phyloP scores from a whole-genome alignment of 768 basidiomycete genomes.

The Sporobolomyces roseus region DNA sequence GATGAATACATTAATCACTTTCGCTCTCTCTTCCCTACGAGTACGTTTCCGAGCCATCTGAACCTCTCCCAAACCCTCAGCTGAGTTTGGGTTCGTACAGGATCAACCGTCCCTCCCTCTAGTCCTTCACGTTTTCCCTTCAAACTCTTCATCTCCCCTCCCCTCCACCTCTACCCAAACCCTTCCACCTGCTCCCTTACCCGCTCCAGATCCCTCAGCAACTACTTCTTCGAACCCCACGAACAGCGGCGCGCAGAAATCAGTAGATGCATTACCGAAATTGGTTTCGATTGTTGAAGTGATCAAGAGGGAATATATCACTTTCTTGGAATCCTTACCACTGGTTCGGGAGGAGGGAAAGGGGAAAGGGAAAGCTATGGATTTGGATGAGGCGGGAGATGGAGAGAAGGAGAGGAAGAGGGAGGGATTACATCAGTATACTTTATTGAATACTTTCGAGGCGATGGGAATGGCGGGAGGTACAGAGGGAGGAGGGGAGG shows the following conservation, averaged over 20 bases:
- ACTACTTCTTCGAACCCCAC: background rate
- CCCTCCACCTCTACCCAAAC: too few species aligned
- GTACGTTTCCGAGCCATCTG: background rate
- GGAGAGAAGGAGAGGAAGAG: background rate
- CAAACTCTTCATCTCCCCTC: too few species aligned
- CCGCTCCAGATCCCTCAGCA: too few species aligned
- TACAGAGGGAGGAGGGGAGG: background rate
- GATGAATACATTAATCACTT: background rate
- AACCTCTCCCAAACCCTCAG: too few species aligned
- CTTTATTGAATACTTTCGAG: too few species aligned
- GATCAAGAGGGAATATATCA: conserved; percentile 16
- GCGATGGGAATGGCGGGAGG: background rate
- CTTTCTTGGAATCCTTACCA: background rate
- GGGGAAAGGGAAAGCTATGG: background rate
- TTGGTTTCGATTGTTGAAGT: conserved; percentile 30
- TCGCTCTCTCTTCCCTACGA: conserved; percentile 1
- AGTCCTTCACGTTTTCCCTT: too few species aligned
- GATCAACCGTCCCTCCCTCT: background rate
- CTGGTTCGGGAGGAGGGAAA: background rate
- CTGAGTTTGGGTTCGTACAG: too few species aligned
- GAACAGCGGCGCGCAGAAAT: background rate
- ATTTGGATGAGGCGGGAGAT: too few species aligned
- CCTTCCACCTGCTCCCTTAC: too few species aligned
- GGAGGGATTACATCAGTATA: background rate
- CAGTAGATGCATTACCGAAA: conserved; percentile 16